These are phyloP conservation scores for Geotrichum ghanense DNA, from an alignment of 805 yeast species.

Conservation along the genomic window DNA sequence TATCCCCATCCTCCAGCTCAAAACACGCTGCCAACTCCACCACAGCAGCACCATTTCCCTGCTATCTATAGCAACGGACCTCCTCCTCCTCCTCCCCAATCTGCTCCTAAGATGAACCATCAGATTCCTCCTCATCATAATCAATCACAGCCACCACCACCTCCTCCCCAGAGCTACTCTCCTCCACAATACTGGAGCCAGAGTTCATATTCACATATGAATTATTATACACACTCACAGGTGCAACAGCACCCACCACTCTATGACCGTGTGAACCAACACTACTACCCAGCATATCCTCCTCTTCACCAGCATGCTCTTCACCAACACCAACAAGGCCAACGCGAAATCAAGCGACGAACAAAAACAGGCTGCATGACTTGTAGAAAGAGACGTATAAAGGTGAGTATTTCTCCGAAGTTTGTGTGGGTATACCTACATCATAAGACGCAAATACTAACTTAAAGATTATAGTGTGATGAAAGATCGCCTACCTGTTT, in stretches of 20 bases:
- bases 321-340: not conserved
- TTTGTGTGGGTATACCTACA: no score
- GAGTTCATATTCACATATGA: not conserved
- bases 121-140: not conserved
- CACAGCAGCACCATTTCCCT: not conserved
- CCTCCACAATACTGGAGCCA: not conserved
- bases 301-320: not conserved
- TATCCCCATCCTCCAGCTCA: not conserved
- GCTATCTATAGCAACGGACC: not conserved
- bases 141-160: not conserved
- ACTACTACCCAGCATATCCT: not conserved
- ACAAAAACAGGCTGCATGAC: conserved; percentile 71
- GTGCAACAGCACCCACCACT: no score
- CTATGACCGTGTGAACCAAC: not conserved
- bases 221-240: not conserved
- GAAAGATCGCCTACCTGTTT: conserved; percentile 59
- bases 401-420: conserved; percentile 19
- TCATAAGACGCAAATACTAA: no score
- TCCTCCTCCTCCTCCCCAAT: conserved; percentile 1
- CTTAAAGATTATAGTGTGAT: conserved; percentile 37
- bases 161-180: not conserved
- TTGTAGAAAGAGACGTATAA: conserved; percentile 58
- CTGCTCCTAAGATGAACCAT: not conserved
- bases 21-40: not conserved
- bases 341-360: conserved; percentile 34